These are phyloP conservation scores for Turnera subulata DNA, from an alignment of 345 rosid species.

Conservation along the genomic window DNA sequence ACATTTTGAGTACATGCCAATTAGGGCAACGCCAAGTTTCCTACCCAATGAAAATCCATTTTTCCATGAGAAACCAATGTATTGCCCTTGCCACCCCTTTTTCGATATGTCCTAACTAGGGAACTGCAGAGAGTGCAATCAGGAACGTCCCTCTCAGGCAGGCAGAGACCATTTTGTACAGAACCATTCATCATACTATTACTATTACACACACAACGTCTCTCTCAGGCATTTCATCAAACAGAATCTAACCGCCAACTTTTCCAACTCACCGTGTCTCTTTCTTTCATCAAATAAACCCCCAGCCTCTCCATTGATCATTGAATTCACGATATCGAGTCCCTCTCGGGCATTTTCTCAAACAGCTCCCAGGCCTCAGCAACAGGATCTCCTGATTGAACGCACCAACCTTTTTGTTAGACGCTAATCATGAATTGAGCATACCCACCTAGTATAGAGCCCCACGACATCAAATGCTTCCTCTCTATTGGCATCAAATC, in stretches of 20 bases:
- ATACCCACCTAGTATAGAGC: constrained; percentile 58
- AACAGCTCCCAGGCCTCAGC: constrained; percentile 40
- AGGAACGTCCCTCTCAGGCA: constrained; percentile 31
- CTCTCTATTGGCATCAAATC: constrained; percentile 37
- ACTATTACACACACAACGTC: constrained; percentile 43
- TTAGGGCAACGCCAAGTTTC: constrained; percentile 44
- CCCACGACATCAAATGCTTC: constrained; percentile 59
- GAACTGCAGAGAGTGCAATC: too few relatives aligned
- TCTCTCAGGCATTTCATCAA: constrained; percentile 35
- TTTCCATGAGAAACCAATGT: constrained; percentile 27
- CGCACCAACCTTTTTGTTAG: too few relatives aligned
- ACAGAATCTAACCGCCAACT: constrained; percentile 31
- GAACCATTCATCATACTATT: constrained; percentile 46
- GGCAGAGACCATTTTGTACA: constrained; percentile 28
- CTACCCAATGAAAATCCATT: constrained; percentile 20
- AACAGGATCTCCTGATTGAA: constrained; percentile 32
- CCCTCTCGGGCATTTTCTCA: constrained; percentile 48
- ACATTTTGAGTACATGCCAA: constrained; percentile 52
- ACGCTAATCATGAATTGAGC: too few relatives aligned
- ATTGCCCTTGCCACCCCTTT: constrained; percentile 30
- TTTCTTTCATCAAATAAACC: constrained; percentile 33
- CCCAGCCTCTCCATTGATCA: constrained; percentile 42
- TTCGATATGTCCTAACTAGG: constrained; percentile 31
- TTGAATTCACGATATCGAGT: constrained; percentile 42
- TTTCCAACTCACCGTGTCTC: too few relatives aligned